Evolutionary conservation across 306 rosid genomes (phyloP), one percentile per base, ranked within the genome.

Genomic region (Coriaria nepalensis): DNA sequence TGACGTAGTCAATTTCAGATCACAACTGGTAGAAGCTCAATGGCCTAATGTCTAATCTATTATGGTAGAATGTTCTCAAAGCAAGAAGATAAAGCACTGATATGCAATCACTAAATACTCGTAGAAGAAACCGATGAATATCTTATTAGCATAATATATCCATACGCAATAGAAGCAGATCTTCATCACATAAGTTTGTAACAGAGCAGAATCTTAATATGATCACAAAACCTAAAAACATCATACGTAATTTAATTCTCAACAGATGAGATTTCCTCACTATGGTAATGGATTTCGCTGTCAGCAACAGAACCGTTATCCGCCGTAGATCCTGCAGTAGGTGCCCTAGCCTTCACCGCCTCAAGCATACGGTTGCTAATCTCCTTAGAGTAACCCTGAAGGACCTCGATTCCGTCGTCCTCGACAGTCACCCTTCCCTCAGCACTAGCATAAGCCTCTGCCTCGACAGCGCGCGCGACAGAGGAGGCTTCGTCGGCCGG

Each of bases 191-290:
- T 38, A 40, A 60, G 38, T 65, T 46, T 14, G 52, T 11, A 39
- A 55, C 32, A 14, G 50, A 47, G 40, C n/a, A 55, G 34, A 52
- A 67, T 64, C 71, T 68, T 56, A 60, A 71, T 51, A 62, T 46
- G 54, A 59, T 54, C 38, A 40, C 37, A 35, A 35, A 33, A 11
- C 56, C 54, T 15, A 44, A 50, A 40, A 35, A 20, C 29, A 20
- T 20, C 29, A 20, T 36, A 69, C 81, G 65, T 76, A 59, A 76
- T 49, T 4, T 73, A 78, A 11, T 59, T 53, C 45, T 63, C 68
- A 6, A 40, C 50, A 7, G 68, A 40, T 35, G 77, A 33, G 38
- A 49, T 60, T 6, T 57, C 75, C 57, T 68, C 87, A n/a, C 47
- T n/a, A 37, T 58, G 6, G 59, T 8, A 34, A 64, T n/a, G 49